Conservation (phyloP, 805 yeast species). For the Schwanniomyces polymorphus region DNA sequence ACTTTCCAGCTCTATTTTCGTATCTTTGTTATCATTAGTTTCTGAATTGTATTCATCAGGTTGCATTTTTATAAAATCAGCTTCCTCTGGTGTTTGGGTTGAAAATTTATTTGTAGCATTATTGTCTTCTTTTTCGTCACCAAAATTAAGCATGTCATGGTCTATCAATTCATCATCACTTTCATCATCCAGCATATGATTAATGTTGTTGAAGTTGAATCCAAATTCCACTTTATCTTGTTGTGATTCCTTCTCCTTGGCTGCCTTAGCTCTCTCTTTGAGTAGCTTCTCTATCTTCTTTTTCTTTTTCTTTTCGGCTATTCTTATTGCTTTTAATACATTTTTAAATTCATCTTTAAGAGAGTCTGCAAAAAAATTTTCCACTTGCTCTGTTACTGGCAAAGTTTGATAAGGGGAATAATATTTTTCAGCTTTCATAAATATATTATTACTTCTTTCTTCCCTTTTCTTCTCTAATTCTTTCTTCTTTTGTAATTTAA, state of each 20-base stretch:
- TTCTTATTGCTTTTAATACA: conserved; percentile 32
- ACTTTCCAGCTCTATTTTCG: background rate
- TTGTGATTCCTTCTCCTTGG: conserved; percentile 23
- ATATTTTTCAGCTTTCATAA: conserved; percentile 36
- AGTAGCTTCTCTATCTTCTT: conserved; percentile 21
- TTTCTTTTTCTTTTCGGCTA: conserved; percentile 29
- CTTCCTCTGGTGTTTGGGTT: background rate
- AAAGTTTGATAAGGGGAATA: conserved; percentile 37
- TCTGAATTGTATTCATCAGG: background rate
- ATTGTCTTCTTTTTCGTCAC: background rate
- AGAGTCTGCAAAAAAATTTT: conserved; percentile 17
- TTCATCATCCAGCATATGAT: conserved; percentile 17
- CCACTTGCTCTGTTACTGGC: conserved; percentile 20
- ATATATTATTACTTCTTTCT: conserved; percentile 27
- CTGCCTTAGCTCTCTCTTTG: conserved; percentile 14
- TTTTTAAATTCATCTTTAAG: conserved; percentile 28
- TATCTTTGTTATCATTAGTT: background rate
- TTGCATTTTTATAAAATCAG: background rate
- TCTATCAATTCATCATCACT: conserved; percentile 3
- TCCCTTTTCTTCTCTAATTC: conserved; percentile 15
- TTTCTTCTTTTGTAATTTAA: conserved; percentile 29
- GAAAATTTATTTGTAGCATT: background rate
- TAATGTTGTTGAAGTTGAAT: conserved; percentile 8
- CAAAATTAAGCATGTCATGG: background rate
- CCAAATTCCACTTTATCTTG: conserved; percentile 14